phyloP scores from a whole-genome alignment of 495 filamentous ascomycete genomes.

The Penicillium steckii region DNA sequence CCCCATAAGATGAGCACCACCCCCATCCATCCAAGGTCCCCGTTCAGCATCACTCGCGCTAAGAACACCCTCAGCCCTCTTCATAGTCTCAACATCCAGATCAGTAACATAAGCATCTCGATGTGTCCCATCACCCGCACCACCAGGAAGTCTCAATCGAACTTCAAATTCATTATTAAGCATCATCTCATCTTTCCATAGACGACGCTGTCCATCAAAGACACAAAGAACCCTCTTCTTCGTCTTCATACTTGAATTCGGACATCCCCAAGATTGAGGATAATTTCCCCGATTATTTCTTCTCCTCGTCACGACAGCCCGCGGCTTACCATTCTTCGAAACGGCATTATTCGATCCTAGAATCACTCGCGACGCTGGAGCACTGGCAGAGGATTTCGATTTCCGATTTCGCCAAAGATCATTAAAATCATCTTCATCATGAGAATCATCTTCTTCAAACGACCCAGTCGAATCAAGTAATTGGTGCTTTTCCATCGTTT shows the following conservation, averaged over 20 bases:
- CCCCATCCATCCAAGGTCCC: slow-evolving; percentile 66
- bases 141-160: slow-evolving; percentile 70
- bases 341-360: slow-evolving; percentile 52
- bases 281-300: slow-evolving; percentile 90
- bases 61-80: slow-evolving; percentile 78
- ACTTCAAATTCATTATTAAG: slow-evolving; percentile 93
- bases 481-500: slow-evolving; percentile 80
- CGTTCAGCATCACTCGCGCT: slow-evolving; percentile 78
- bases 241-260: slow-evolving; percentile 89
- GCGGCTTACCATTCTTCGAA: slow-evolving; percentile 41
- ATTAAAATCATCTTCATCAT: slow-evolving; percentile 65
- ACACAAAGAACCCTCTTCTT: slow-evolving; percentile 95
- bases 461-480: slow-evolving; percentile 58
- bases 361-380: slow-evolving; percentile 48
- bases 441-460: slow-evolving; percentile 53
- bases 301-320: slow-evolving; percentile 54
- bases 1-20: slow-evolving; percentile 37
- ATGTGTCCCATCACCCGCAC: slow-evolving; percentile 55
- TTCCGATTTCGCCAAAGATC: slow-evolving; percentile 42
- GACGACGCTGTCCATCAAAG: slow-evolving; percentile 81
- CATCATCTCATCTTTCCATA: slow-evolving; percentile 99
- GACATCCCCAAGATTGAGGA: slow-evolving; percentile 87
- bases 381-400: slow-evolving; percentile 31
- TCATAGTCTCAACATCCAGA: slow-evolving; percentile 86
- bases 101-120: slow-evolving; percentile 80